Conservation (phyloP, 2,329 filamentous ascomycete species). For the Torrubiella hemipterigena region DNA sequence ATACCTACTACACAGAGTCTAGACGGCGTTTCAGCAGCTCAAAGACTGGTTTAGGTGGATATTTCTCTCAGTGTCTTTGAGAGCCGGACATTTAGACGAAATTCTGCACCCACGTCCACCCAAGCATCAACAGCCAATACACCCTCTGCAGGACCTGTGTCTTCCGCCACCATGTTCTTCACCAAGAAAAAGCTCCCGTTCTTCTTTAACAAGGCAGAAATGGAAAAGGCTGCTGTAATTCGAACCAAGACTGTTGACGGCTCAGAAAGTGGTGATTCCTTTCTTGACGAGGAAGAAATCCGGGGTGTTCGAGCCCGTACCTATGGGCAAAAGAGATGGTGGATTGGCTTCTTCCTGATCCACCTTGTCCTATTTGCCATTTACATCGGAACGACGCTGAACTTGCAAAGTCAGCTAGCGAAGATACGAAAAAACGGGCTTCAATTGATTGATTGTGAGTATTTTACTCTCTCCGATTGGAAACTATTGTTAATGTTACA, state of each 20-base stretch:
- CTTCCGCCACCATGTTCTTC: constrained; percentile 6
- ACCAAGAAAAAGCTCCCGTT: constrained; percentile 2
- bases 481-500: not conserved
- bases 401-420: constrained; percentile 1
- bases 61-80: too few species aligned
- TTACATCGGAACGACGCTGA: not conserved
- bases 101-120: not conserved
- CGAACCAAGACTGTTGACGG: constrained; percentile 2
- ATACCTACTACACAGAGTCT: too few species aligned
- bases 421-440: constrained; percentile 3
- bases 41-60: too few species aligned
- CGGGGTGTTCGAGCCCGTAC: not conserved
- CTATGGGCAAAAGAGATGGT: constrained; percentile 3
- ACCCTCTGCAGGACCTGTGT: too few species aligned
- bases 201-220: constrained; percentile 2
- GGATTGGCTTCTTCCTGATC: constrained; percentile 1
- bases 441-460: constrained; percentile 2
- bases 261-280: constrained; percentile 4
- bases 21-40: too few species aligned
- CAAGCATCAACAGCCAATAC: too few species aligned
- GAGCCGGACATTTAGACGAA: constrained; percentile 1
- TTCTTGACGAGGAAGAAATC: constrained; percentile 5
- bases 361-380: not conserved
- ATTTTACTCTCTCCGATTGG: not conserved
- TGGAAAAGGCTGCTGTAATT: not conserved